Base-by-base conservation (phyloP, 768 basidiomycete genomes). In the Glaciozyma martinii region DNA sequence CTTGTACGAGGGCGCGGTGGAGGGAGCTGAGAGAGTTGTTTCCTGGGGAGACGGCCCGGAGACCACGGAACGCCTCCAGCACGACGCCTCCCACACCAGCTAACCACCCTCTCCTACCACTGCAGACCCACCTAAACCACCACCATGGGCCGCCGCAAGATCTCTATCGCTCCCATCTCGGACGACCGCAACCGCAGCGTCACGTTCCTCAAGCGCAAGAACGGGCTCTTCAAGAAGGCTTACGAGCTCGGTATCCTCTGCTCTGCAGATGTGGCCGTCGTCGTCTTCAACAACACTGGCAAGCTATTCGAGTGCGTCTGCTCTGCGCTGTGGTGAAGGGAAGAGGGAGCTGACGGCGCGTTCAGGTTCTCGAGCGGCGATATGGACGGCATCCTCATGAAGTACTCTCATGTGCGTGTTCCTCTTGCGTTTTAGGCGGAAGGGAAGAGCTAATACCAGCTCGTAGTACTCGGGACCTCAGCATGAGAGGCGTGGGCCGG, bases 171-270 rank as follows among this genome's bases (percentile, higher is more conserved):
- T 3, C 73, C 72, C 40, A 73, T 74, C 58, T 8, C 46, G 10
- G 72, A 74, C 61, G 71, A 72, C 44, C 70, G 73, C 54, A 74
- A 74, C 58, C 64, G 72, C 8, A 59, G 61, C 47, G 73, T 74
- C 10, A 74, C 73, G 2, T 74, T 73, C 59, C 60, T 71, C 40
- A 74, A 74, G 65, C 66, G 73, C 46, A 73, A 72, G 65, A 71
- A 71, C 43, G 73, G 73, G 9, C 60, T 72, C 6, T 72, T 72
- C 69, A 72, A 72, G 56, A 72, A 72, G 60, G 72, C 72, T 3
- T 69, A 67, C 66, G 72, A 72, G 66, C 62, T 73, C 25, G 71
- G 72, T 43, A 70, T 74, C 5, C 56, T 74, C 6, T 73, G 72
- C 49, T 60, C 60, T 29, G 72, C 72, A 5, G 72, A 74, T 19